These are phyloP conservation scores for Peniophora sp. DNA, from an alignment of 1,284 basidiomycete genomes.

Conservation along the genomic window DNA sequence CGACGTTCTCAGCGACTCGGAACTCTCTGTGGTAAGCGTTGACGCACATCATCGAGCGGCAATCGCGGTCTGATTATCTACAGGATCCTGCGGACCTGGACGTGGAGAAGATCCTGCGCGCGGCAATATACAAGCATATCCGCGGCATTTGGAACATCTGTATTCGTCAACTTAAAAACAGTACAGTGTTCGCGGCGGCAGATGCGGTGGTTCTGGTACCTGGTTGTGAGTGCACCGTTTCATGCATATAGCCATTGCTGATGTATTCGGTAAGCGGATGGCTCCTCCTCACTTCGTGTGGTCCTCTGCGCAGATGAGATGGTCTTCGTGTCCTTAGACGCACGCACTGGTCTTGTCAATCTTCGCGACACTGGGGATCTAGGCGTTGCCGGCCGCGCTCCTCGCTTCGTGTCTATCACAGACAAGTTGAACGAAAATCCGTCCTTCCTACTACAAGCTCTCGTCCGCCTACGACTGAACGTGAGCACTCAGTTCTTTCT, in stretches of 20 bases:
- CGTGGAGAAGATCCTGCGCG: constrained; percentile 55
- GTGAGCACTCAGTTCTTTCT: constrained; percentile 28
- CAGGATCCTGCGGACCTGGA: constrained; percentile 64
- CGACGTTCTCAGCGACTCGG: constrained; percentile 26
- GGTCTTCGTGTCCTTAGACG: constrained; percentile 63
- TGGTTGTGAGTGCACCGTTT: constrained; percentile 33
- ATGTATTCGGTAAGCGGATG: constrained; percentile 27
- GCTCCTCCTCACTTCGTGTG: constrained; percentile 48
- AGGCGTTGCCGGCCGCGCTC: constrained; percentile 59
- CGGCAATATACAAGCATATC: constrained; percentile 53
- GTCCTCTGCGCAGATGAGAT: constrained; percentile 67
- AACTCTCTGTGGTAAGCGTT: constrained; percentile 38
- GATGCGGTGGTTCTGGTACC: constrained; percentile 45
- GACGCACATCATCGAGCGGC: not conserved
- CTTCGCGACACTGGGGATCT: constrained; percentile 70
- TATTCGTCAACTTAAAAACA: constrained; percentile 43
- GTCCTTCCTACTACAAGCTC: constrained; percentile 35
- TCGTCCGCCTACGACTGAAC: constrained; percentile 46
- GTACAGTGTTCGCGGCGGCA: constrained; percentile 51
- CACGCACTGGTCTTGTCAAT: constrained; percentile 62
- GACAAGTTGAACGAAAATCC: constrained; percentile 63
- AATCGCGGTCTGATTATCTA: not conserved
- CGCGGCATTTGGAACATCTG: constrained; percentile 49
- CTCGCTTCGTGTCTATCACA: constrained; percentile 46
- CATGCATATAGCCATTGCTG: not conserved